Evolutionary conservation across 2,329 filamentous ascomycete species (phyloP).

Genomic region (Gaeumannomyces sp.): DNA sequence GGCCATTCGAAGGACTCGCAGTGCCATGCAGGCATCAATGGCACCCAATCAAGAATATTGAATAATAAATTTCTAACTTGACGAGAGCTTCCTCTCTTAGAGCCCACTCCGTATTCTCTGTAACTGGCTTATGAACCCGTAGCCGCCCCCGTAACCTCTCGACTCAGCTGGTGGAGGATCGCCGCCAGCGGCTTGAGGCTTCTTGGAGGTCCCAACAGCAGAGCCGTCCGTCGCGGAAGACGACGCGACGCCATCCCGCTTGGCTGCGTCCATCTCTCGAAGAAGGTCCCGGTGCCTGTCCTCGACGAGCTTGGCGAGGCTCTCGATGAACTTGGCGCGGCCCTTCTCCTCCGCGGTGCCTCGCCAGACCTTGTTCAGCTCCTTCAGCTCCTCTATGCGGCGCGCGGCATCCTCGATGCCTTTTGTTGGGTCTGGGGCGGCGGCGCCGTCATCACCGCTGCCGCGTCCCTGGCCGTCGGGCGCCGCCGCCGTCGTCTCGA

Average conservation of each 20-base stretch:
- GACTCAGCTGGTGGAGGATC: conserved; percentile 24
- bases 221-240: conserved; percentile 1
- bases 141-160: conserved; percentile 42
- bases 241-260: background rate
- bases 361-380: conserved; percentile 78
- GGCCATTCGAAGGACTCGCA: background rate
- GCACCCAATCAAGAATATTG: background rate
- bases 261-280: conserved; percentile 34
- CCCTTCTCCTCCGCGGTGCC: conserved; percentile 94
- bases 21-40: background rate
- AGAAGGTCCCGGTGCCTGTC: conserved; percentile 56
- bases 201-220: background rate
- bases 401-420: conserved; percentile 69
- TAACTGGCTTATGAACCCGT: conserved; percentile 56
- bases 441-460: conserved; percentile 14
- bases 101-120: conserved; percentile 53
- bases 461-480: conserved; percentile 27
- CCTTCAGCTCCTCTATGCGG: conserved; percentile 70
- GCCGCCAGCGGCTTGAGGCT: background rate
- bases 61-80: background rate
- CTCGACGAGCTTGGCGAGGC: conserved; percentile 74
- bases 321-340: conserved; percentile 72
- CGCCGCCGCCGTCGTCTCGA: conserved; percentile 32
- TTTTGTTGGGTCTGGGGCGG: conserved; percentile 49
- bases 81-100: conserved; percentile 20